phyloP scores from a whole-genome alignment of 768 basidiomycete species.

The Auriculariales sp. region DNA sequence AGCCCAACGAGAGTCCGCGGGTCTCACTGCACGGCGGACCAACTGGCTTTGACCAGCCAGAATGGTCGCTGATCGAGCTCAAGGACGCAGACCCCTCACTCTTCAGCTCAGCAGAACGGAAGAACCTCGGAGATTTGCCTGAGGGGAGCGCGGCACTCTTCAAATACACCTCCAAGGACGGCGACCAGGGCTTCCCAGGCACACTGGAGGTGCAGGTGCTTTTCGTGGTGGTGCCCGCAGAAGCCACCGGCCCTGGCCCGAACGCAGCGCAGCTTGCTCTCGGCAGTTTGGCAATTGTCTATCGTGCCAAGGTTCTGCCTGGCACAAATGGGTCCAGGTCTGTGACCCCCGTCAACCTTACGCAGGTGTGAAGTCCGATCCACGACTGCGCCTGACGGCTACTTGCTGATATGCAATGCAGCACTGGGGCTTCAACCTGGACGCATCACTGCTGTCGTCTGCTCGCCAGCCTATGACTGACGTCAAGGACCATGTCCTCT shows the following conservation, averaged over 20 bases:
- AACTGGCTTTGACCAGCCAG: conserved; percentile 41
- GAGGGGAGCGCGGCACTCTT: conserved; percentile 35
- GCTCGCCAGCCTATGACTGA: conserved; percentile 26
- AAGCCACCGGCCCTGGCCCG: conserved; percentile 17
- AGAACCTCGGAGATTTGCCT: conserved; percentile 17
- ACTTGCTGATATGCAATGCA: no score
- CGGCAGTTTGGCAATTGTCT: conserved; percentile 54
- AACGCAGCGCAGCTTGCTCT: conserved; percentile 25
- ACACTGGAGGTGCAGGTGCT: conserved; percentile 44
- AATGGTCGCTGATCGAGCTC: conserved; percentile 30
- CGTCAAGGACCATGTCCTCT: conserved; percentile 35
- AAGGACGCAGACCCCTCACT: conserved; percentile 22
- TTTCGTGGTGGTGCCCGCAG: conserved; percentile 29
- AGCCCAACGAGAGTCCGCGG: conserved; percentile 13
- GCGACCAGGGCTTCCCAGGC: conserved; percentile 62
- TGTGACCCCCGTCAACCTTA: conserved; percentile 63
- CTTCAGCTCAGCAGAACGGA: conserved; percentile 41
- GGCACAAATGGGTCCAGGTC: conserved; percentile 20
- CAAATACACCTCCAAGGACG: conserved; percentile 40
- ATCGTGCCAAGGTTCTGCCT: conserved; percentile 51
- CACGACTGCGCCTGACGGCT: no score
- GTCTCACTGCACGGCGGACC: conserved; percentile 67
- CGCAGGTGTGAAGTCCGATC: conserved; percentile 49
- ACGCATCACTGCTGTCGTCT: conserved; percentile 36
- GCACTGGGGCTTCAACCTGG: conserved; percentile 78